A percentile compares a stretch with the other conserved stretches of the same genome.
Evolutionary conservation across 2,329 filamentous ascomycete genomes (phyloP).

Genomic region (Fonsecaea pugnacius): DNA sequence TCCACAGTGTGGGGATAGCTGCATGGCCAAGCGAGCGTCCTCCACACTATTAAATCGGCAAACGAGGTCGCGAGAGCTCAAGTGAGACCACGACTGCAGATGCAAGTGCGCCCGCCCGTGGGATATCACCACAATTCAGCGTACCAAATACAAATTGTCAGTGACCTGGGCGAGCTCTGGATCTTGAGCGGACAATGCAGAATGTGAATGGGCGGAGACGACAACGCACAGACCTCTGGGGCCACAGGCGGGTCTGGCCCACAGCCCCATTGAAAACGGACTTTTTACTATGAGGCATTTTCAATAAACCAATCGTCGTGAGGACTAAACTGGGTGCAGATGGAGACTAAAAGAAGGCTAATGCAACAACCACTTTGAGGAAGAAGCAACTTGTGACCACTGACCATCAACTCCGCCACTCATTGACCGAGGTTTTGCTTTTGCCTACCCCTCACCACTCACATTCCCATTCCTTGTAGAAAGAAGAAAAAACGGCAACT

Average conservation of each 20-base stretch:
- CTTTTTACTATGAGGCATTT: constrained; percentile 35
- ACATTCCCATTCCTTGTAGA: constrained; percentile 1
- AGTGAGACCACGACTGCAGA: neutral
- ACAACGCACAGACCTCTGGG: constrained; percentile 7
- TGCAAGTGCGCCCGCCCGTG: constrained; percentile 1
- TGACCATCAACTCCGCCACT: constrained; percentile 5
- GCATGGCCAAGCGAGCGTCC: constrained; percentile 3
- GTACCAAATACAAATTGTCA: constrained; percentile 22
- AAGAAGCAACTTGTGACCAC: constrained; percentile 1
- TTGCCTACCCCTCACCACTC: constrained; percentile 7
- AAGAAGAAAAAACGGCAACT: neutral
- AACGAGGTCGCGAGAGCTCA: neutral
- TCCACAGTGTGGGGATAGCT: constrained; percentile 5
- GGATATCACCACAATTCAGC: constrained; percentile 12
- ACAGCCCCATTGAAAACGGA: constrained; percentile 6
- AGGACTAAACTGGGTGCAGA: neutral
- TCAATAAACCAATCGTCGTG: constrained; percentile 28
- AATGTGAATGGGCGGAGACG: constrained; percentile 4
- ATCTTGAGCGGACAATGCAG: neutral
- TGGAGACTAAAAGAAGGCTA: constrained; percentile 23
- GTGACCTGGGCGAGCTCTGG: constrained; percentile 16
- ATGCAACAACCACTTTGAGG: constrained; percentile 24
- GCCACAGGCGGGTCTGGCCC: constrained; percentile 11
- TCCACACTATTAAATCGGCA: constrained; percentile 11
- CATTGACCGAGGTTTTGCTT: constrained; percentile 12